Evolutionary conservation across 23 red algal species (phyloP), one percentile per base, ranked within the genome.

Genomic region (Gracilaria domingensis): DNA sequence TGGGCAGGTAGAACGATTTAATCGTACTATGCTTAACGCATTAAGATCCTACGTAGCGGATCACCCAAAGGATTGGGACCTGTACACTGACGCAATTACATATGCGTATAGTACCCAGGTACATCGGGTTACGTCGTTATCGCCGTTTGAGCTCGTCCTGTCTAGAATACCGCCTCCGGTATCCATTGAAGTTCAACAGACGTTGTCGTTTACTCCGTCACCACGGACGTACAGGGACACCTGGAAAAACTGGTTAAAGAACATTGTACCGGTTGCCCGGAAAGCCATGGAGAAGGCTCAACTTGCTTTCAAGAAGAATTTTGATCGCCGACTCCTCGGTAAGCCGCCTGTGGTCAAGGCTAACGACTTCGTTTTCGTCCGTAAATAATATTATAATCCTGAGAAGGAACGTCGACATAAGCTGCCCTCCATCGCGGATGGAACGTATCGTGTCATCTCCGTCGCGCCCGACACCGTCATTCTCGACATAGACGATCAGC

Each of bases 1-100:
- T 48, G 82, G 48, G 23, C 82, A 86, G 58, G 56, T 86, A 49
- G 57, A 86, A 57, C n/a, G n/a, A 18, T 86, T 70, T 66, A 86
- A 86, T 35, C 82, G 32, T 38, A 66, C 57, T 5, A 67, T 86
- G 28, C 34, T 75, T 29, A 53, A 50, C 32, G 40, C 48, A 21
- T 40, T 72, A 47, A 53, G 54, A 29, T 50, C 37, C 35, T 66
- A 84, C 14, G 56, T 84, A 30, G 60, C 40, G 26, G 84, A 66
- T 58, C 61, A 71, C 62, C 66, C 61, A 5, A 71, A 72, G n/a
- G n/a, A n/a, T n/a, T n/a, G n/a, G n/a, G n/a, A n/a, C n/a, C n/a
- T n/a, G n/a, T n/a, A n/a, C n/a, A n/a, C n/a, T n/a, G n/a, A n/a
- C n/a, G n/a, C n/a, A n/a, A n/a, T n/a, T n/a, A n/a, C n/a, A n/a